These are phyloP conservation scores for Catenaria anguillulae DNA, from an alignment of 371 early-diverging fungal species.

Conservation along the genomic window DNA sequence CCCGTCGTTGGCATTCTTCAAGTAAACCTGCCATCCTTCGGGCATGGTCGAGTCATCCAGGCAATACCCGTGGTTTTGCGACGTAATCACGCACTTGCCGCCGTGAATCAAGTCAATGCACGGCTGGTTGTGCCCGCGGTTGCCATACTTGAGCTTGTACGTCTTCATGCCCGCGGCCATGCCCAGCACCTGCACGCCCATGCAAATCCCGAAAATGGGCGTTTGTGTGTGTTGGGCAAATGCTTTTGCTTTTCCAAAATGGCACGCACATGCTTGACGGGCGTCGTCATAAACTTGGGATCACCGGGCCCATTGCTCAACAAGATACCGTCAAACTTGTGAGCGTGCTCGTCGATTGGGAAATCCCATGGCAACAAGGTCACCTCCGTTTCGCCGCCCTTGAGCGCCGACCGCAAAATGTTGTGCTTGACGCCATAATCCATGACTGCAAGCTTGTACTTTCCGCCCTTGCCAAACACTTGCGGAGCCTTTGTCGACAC, in stretches of 20 bases:
- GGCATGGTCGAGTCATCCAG: constrained; percentile 43
- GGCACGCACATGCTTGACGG: constrained; percentile 48
- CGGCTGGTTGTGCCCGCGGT: constrained; percentile 95
- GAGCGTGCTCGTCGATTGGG: constrained; percentile 28
- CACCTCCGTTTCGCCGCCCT: constrained; percentile 56
- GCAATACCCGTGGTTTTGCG: constrained; percentile 92
- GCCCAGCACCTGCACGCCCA: constrained; percentile 85
- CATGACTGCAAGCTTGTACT: constrained; percentile 22
- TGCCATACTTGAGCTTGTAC: constrained; percentile 79
- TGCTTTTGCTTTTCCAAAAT: constrained; percentile 16
- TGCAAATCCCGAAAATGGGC: constrained; percentile 94
- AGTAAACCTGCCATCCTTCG: constrained; percentile 61
- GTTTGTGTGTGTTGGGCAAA: constrained; percentile 39
- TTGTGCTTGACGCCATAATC: constrained; percentile 91
- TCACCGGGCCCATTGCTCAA: constrained; percentile 90
- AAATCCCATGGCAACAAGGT: constrained; percentile 69
- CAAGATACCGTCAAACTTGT: constrained; percentile 72
- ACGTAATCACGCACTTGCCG: constrained; percentile 72
- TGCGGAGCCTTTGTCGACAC: constrained; percentile 47
- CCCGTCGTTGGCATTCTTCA: constrained; percentile 85
- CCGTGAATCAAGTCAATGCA: constrained; percentile 49
- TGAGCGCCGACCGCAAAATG: constrained; percentile 66
- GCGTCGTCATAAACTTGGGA: constrained; percentile 47
- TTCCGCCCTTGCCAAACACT: constrained; percentile 49
- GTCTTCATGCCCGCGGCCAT: constrained; percentile 70